Evolutionary conservation across 2,329 filamentous ascomycete species (phyloP).

Genomic region (Cryphonectria radicalis): DNA sequence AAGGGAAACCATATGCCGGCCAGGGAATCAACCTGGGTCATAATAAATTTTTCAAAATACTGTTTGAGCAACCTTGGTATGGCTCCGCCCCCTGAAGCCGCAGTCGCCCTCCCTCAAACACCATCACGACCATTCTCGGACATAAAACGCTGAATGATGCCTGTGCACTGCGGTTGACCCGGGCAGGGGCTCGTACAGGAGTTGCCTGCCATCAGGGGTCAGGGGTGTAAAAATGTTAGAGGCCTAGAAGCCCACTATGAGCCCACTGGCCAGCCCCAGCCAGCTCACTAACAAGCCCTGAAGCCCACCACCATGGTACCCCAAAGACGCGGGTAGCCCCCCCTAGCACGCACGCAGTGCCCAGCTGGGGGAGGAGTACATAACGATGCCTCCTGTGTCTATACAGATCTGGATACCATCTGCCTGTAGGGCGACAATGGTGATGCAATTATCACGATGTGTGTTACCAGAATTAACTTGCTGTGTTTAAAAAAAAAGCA

Average conservation of each 20-base stretch:
- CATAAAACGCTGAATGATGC: constrained; percentile 24
- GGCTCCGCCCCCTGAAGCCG: constrained; percentile 24
- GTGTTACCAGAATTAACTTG: background rate
- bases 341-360: too few relatives aligned
- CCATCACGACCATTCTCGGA: constrained; percentile 18
- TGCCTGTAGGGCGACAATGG: background rate
- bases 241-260: background rate
- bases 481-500: background rate
- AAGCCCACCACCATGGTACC: background rate
- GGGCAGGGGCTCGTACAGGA: constrained; percentile 15
- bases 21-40: background rate
- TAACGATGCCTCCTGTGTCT: background rate
- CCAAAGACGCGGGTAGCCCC: too few relatives aligned
- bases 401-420: background rate
- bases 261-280: too few relatives aligned
- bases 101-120: constrained; percentile 25
- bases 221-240: constrained; percentile 4
- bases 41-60: background rate
- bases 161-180: constrained; percentile 14
- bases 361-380: background rate
- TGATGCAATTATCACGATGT: background rate
- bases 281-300: background rate
- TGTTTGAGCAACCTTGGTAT: constrained; percentile 11
- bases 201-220: constrained; percentile 1
- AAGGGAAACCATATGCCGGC: too few relatives aligned